These are phyloP conservation scores for Plasmodium cynomolgi DNA, from an alignment of 169 alveolate genomes.

Conservation along the genomic window DNA sequence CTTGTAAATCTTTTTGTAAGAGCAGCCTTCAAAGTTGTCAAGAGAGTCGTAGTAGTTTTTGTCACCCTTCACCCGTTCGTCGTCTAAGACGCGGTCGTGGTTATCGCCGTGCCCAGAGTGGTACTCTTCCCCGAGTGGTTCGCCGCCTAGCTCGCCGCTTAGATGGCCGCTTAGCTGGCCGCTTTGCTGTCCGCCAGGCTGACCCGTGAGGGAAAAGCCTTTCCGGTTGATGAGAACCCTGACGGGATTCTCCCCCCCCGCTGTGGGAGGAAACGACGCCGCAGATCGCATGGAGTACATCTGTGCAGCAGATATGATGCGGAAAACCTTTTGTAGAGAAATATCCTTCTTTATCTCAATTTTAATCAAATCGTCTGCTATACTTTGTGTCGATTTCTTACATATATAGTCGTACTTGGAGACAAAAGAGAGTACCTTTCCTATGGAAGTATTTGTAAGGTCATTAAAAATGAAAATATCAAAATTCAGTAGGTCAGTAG, in stretches of 20 bases:
- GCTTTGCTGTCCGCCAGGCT: background rate
- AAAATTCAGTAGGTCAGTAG: conserved; percentile 67
- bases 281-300: background rate
- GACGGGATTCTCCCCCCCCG: background rate
- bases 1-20: conserved; percentile 66
- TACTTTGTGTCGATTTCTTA: conserved; percentile 35
- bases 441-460: conserved; percentile 46
- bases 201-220: conserved; percentile 18
- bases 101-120: background rate
- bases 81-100: background rate
- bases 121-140: background rate
- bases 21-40: conserved; percentile 64
- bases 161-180: background rate
- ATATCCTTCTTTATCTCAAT: conserved; percentile 43
- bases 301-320: conserved; percentile 24
- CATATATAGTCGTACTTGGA: conserved; percentile 62
- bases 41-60: conserved; percentile 42
- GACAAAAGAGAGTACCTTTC: conserved; percentile 36
- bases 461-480: conserved; percentile 60
- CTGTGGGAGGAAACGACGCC: background rate
- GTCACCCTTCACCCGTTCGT: conserved; percentile 25
- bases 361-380: conserved; percentile 69
- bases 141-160: background rate
- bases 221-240: conserved; percentile 35
- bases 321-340: conserved; percentile 28